phyloP scores from a whole-genome alignment of 345 rosid species.

The Eucalyptus cloeziana region DNA sequence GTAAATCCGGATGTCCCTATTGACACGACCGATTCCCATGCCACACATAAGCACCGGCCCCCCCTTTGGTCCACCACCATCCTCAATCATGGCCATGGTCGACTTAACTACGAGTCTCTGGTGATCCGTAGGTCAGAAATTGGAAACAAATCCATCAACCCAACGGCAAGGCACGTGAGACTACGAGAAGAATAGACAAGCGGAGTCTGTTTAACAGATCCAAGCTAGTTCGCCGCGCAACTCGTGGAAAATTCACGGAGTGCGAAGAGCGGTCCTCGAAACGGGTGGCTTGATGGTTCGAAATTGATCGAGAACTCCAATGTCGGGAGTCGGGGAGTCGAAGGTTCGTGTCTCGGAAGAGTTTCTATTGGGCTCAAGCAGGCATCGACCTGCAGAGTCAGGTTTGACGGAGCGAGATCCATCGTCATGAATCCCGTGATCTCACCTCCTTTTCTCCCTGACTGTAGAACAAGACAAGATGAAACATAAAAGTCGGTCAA shows the following conservation, averaged over 20 bases:
- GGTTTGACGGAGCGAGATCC: background rate
- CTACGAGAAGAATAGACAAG: background rate
- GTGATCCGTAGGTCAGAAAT: background rate
- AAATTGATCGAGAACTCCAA: background rate
- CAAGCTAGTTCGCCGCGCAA: background rate
- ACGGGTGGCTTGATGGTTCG: too few relatives aligned
- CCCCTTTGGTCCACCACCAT: background rate
- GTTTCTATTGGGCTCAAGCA: background rate
- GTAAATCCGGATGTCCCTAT: background rate
- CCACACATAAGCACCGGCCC: background rate
- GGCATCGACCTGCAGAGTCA: background rate
- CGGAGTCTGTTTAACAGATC: background rate
- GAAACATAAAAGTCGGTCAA: background rate
- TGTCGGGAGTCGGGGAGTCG: background rate
- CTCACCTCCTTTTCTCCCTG: background rate
- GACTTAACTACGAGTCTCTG: background rate
- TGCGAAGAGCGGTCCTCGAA: background rate
- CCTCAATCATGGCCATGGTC: background rate
- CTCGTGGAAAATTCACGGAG: background rate
- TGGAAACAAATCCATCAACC: background rate
- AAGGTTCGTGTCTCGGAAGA: background rate
- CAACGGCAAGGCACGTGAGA: background rate
- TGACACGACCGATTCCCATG: background rate
- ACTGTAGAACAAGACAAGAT: background rate
- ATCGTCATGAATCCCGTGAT: background rate